A percentile compares a stretch with the other conserved stretches of the same genome.
These are phyloP conservation scores for Trypanosoma lewisi DNA, from an alignment of 208 protist genomes.

Conservation along the genomic window DNA sequence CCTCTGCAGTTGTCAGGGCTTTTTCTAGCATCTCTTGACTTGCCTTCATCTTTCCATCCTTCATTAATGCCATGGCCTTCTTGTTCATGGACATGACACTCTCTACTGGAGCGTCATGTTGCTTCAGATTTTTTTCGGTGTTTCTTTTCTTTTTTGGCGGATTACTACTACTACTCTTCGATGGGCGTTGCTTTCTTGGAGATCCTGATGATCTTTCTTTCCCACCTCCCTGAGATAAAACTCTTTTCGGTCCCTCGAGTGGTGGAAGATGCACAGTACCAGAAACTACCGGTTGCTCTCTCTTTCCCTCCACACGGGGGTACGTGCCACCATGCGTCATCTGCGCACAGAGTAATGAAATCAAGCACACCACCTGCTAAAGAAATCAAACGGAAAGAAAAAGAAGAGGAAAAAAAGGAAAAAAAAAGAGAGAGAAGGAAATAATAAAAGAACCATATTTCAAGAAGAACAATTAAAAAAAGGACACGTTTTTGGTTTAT, in stretches of 20 bases:
- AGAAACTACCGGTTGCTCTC: background rate
- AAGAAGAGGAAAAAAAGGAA: conserved; percentile 23
- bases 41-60: conserved; percentile 32
- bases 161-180: background rate
- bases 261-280: conserved; percentile 9
- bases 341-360: background rate
- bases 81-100: conserved; percentile 64
- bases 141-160: background rate
- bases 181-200: too few species aligned
- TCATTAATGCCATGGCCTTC: conserved; percentile 64
- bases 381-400: conserved; percentile 14
- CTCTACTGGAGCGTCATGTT: conserved; percentile 20
- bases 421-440: conserved; percentile 23
- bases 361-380: background rate
- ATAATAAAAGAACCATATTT: conserved; percentile 4
- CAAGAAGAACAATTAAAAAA: conserved; percentile 11
- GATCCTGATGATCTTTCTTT: background rate
- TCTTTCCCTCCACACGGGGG: background rate
- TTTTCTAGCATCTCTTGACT: conserved; percentile 34
- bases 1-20: conserved; percentile 32
- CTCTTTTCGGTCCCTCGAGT: background rate
- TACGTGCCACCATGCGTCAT: conserved; percentile 18
- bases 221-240: too few species aligned
- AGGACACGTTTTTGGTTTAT: conserved; percentile 1
- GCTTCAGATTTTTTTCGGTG: background rate